Base-by-base conservation (phyloP, 169 alveolate genomes). In the Plasmodium blacklocki region DNA sequence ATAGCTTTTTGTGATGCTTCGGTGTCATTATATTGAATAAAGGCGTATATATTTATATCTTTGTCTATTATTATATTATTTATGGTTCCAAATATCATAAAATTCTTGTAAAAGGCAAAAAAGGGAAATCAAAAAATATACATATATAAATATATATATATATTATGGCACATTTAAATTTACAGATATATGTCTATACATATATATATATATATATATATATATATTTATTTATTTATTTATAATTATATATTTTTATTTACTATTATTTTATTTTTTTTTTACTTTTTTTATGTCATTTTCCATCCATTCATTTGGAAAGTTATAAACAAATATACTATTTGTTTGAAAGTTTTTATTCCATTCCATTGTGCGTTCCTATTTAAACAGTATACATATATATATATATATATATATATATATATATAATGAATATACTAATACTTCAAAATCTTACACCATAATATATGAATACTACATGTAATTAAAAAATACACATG, bases 1-100 rank as follows among this genome's bases (percentile, higher is more conserved):
- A 96, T 95, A 29, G 98, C 98, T 87, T 96, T 94, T 18, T 97
- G 97, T 6, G 98, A 97, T 18, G 97, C 71, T 54, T 94, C 96
- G 9, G 92, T 89, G 50, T 93, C 92, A 87, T 96, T 96, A 59
- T 93, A 96, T 14, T 97, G 95, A 50, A 96, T 97, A 89, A 95
- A 96, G n/a, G 97, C 99, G 67, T 88, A 97, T 23, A 98, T 98
- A 71, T 95, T 94, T 93, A 95, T 95, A 66, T 76, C 88, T 68
- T 76, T 76, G 21, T 76, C 88, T 76, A 76, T 76, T 43, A 76
- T 29, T 18, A 76, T 70, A 49, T 64, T 76, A 68, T 76, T 76
- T 63, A 76, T 76, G 3, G 88, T 76, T 14, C 88, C 88, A 58
- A 76, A 76, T n/a, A 76, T 58, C 76, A 64, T 63, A 29, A 76